Percentiles rank a stretch among this genome's conserved stretches.
These are phyloP conservation scores for Tolypocladium pustulatum DNA, from an alignment of 2,329 filamentous ascomycete genomes.

Conservation along the genomic window DNA sequence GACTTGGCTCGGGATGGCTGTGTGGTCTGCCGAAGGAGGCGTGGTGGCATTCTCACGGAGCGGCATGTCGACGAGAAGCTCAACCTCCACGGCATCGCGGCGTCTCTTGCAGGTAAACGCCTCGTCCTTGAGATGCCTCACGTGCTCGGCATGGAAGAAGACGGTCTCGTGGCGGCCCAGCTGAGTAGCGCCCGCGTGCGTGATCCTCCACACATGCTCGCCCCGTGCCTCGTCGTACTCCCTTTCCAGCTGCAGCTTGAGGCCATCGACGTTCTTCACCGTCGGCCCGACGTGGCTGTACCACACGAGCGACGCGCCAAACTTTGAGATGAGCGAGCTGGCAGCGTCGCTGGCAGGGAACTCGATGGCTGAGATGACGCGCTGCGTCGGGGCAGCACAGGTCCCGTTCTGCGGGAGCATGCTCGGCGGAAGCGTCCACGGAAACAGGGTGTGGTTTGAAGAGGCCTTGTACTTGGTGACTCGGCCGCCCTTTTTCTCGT, in stretches of 20 bases:
- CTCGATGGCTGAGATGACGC: conserved; percentile 58
- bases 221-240: conserved; percentile 36
- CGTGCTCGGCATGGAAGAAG: conserved; percentile 65
- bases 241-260: conserved; percentile 57
- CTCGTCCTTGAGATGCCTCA: conserved; percentile 68
- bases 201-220: conserved; percentile 55
- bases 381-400: conserved; percentile 62
- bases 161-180: conserved; percentile 84
- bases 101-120: conserved; percentile 75
- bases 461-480: conserved; percentile 35
- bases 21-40: conserved; percentile 8
- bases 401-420: conserved; percentile 67
- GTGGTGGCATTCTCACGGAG: conserved; percentile 15
- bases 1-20: not conserved
- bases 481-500: conserved; percentile 33
- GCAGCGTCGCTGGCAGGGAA: conserved; percentile 39
- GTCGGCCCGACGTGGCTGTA: conserved; percentile 29
- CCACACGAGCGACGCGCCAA: conserved; percentile 23
- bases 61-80: conserved; percentile 38
- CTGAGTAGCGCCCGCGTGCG: conserved; percentile 68
- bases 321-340: conserved; percentile 19
- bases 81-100: conserved; percentile 59
- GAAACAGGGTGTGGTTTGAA: conserved; percentile 77
- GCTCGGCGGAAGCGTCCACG: conserved; percentile 77
- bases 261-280: conserved; percentile 41